These are phyloP conservation scores for Paramecium caudatum DNA, from an alignment of 73 alveolate genomes.

Conservation along the genomic window DNA sequence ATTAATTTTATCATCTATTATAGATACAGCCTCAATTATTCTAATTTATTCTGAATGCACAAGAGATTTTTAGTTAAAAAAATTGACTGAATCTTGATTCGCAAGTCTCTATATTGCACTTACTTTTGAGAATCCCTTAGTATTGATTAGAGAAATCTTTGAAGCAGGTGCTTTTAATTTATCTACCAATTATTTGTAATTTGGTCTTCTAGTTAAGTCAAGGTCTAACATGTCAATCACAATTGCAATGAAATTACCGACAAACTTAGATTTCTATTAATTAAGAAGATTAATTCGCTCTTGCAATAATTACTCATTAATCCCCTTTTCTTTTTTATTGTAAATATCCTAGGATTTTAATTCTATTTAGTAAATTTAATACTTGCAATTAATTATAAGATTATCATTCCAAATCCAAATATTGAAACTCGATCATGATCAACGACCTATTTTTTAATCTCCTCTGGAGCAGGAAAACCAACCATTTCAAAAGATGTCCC, in stretches of 20 bases:
- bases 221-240: not conserved
- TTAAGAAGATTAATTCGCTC: not conserved
- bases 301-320: not conserved
- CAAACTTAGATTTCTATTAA: not conserved
- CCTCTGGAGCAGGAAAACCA: not conserved
- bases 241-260: not conserved
- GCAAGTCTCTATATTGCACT: not conserved
- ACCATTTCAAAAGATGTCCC: not conserved
- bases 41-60: too few species aligned
- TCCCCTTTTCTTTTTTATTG: not conserved
- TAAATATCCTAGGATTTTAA: not conserved
- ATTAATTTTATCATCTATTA: too few species aligned
- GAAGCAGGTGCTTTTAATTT: not conserved
- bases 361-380: not conserved
- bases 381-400: slow-evolving; percentile 9
- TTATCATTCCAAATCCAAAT: slow-evolving; percentile 26
- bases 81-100: not conserved
- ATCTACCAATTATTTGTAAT: not conserved
- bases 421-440: slow-evolving; percentile 1
- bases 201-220: slow-evolving; percentile 21
- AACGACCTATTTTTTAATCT: not conserved
- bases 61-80: not conserved
- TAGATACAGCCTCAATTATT: too few species aligned
- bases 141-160: not conserved
- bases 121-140: not conserved